Evolutionary conservation across 495 filamentous ascomycete species (phyloP).

Genomic region (Aspergillus sparsus): DNA sequence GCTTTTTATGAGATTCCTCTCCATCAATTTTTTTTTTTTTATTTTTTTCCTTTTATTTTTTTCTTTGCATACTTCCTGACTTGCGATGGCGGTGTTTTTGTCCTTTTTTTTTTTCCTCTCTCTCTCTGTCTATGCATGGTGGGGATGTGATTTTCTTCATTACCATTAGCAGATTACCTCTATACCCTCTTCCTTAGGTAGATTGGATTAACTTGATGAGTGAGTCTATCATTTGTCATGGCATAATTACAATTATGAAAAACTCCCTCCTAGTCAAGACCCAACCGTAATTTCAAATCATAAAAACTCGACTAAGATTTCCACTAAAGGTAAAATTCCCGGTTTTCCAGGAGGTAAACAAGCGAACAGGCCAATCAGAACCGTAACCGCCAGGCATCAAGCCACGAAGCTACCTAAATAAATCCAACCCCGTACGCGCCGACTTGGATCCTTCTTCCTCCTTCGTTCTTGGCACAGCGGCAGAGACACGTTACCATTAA

Average conservation of each 20-base stretch:
- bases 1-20: too few relatives aligned
- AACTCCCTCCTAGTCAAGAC: neutral
- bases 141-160: neutral
- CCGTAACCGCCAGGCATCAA: neutral
- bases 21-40: neutral
- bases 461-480: neutral
- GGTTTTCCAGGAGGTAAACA: neutral
- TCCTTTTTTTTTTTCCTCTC: neutral
- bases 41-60: conserved; percentile 9
- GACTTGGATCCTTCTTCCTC: neutral
- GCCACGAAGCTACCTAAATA: conserved; percentile 2
- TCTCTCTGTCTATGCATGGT: neutral
- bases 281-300: conserved; percentile 4
- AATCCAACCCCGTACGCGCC: neutral
- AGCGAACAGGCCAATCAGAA: conserved; percentile 3
- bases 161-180: neutral
- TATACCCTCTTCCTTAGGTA: neutral
- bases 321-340: neutral
- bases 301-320: neutral
- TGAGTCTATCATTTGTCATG: too few relatives aligned
- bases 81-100: neutral
- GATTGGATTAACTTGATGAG: neutral
- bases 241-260: neutral
- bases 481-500: neutral
- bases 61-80: neutral